Evolutionary conservation across 768 basidiomycete species (phyloP).

Genomic region (Clathrus columnatus): DNA sequence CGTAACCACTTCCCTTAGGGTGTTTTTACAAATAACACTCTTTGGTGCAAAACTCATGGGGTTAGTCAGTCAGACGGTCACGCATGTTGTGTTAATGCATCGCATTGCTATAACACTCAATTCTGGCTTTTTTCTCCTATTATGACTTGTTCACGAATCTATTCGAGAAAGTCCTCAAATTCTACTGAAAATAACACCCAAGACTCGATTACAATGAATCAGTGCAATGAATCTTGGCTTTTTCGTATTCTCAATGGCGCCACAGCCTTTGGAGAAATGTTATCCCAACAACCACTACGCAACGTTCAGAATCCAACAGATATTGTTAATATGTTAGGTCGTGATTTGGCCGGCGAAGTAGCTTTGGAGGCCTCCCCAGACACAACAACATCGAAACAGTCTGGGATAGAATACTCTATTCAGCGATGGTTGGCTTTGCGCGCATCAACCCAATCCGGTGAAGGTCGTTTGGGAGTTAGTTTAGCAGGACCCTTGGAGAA

Average conservation of each 20-base stretch:
- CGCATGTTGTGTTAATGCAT: no score
- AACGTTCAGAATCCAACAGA: not conserved
- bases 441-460: not conserved
- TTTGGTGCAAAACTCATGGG: no score
- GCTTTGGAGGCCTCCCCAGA: not conserved
- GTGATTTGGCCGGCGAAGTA: not conserved
- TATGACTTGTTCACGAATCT: not conserved
- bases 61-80: no score
- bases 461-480: conserved; percentile 32
- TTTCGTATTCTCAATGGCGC: not conserved
- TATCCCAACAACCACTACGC: not conserved
- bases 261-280: conserved; percentile 1
- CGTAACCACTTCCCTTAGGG: no score
- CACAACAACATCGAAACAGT: not conserved
- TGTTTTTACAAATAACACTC: no score
- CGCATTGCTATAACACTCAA: no score
- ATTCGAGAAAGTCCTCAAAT: not conserved
- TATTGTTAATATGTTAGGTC: conserved; percentile 8
- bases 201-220: no score
- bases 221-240: conserved; percentile 2
- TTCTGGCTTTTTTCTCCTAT: no score
- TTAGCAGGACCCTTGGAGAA: conserved; percentile 36
- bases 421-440: not conserved
- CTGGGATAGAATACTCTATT: not conserved
- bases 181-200: no score